Percentiles rank a stretch among this genome's conserved stretches.
phyloP scores from a whole-genome alignment of 208 protist species.

The Crithidia acanthocephali region DNA sequence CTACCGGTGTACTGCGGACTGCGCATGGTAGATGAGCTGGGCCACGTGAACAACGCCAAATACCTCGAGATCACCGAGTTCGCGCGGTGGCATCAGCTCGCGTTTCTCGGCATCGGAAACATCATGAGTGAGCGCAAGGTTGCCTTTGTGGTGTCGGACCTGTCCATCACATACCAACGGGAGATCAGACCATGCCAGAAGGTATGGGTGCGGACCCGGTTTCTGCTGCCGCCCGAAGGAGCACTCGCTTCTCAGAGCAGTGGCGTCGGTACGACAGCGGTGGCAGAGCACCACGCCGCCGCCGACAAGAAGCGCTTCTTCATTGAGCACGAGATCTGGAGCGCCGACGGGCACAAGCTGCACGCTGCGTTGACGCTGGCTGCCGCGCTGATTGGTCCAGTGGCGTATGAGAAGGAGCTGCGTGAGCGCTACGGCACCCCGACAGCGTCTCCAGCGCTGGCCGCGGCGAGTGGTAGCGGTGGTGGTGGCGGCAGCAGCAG shows the following conservation, averaged over 20 bases:
- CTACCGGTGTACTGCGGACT: constrained; percentile 45
- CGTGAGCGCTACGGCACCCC: constrained; percentile 23
- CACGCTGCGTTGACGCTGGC: constrained; percentile 32
- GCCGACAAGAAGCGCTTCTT: constrained; percentile 38
- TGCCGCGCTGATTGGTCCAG: constrained; percentile 30
- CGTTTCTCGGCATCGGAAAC: constrained; percentile 25
- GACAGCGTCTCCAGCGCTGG: background rate
- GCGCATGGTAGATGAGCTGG: constrained; percentile 58
- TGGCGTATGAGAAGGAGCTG: constrained; percentile 29
- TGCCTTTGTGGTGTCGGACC: constrained; percentile 49
- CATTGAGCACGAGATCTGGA: constrained; percentile 54
- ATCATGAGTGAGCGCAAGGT: constrained; percentile 12
- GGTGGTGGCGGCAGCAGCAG: too few relatives aligned
- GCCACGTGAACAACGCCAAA: constrained; percentile 73
- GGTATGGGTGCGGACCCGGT: constrained; percentile 29
- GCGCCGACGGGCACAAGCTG: constrained; percentile 47
- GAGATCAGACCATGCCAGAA: constrained; percentile 40
- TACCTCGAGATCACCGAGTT: constrained; percentile 77
- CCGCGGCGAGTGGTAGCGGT: background rate
- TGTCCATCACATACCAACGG: constrained; percentile 50
- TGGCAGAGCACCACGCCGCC: background rate
- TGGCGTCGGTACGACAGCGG: background rate
- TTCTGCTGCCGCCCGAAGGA: constrained; percentile 22
- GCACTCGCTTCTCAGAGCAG: background rate
- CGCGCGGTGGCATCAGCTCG: constrained; percentile 50